phyloP scores from a whole-genome alignment of 129 eudicot species.

The Mikania micrantha region DNA sequence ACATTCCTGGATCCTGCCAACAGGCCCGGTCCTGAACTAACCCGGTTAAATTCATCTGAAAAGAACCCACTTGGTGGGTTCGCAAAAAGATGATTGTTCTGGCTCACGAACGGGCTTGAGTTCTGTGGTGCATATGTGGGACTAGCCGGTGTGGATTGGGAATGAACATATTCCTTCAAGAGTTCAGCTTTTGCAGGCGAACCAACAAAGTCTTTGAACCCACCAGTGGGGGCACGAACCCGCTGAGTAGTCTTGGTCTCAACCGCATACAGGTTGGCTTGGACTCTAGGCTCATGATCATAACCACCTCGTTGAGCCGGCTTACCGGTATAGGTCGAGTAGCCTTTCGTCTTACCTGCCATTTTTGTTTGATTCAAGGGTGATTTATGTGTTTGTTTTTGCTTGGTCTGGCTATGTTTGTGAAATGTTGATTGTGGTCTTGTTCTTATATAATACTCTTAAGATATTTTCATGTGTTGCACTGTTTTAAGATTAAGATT shows the following conservation, averaged over 20 bases:
- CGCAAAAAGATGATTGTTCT: neutral
- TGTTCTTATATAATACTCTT: slow-evolving; percentile 1
- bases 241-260: slow-evolving; percentile 8
- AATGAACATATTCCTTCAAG: slow-evolving; percentile 23
- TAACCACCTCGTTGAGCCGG: slow-evolving; percentile 12
- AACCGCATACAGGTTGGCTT: slow-evolving; percentile 1
- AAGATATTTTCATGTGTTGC: slow-evolving; percentile 6
- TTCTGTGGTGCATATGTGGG: slow-evolving; percentile 1
- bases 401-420: slow-evolving; percentile 1
- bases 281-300: slow-evolving; percentile 8
- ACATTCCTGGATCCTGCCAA: neutral
- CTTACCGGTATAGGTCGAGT: slow-evolving; percentile 15
- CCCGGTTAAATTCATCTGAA: neutral
- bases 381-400: slow-evolving; percentile 4
- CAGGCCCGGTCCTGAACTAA: neutral
- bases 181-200: slow-evolving; percentile 27
- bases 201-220: slow-evolving; percentile 12
- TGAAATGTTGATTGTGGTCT: neutral
- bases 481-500: slow-evolving; percentile 18
- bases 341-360: slow-evolving; percentile 20
- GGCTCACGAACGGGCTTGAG: slow-evolving; percentile 2
- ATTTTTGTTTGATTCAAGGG: neutral
- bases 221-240: slow-evolving; percentile 4
- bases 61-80: neutral
- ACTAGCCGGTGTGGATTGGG: slow-evolving; percentile 4